A percentile compares a stretch with the other conserved stretches of the same genome.
phyloP scores from a whole-genome alignment of 2,329 filamentous ascomycete species.

The Fusarium odoratissimum region DNA sequence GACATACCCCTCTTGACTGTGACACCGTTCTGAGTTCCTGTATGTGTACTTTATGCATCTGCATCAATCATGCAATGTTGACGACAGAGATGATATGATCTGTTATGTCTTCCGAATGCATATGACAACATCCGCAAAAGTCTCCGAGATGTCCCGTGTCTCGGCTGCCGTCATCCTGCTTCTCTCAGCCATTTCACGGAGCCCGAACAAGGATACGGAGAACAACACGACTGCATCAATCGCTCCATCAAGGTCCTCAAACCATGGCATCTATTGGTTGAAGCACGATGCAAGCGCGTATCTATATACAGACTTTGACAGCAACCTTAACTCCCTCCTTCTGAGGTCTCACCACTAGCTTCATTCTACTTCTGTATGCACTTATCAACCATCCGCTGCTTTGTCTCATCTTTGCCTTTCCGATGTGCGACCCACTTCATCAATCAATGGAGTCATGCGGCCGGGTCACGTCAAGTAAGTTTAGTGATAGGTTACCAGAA shows the following conservation, averaged over 20 bases:
- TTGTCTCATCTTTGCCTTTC: neutral
- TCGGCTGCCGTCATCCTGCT: neutral
- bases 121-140: neutral
- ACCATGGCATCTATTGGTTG: accelerated
- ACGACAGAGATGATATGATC: neutral
- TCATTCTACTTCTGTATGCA: no score
- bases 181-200: no score
- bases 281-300: no score
- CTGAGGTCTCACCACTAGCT: neutral
- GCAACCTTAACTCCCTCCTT: neutral
- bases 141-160: neutral
- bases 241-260: neutral
- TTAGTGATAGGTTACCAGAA: accelerated
- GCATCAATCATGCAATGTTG: neutral
- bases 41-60: neutral
- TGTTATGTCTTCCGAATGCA: neutral
- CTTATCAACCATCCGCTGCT: accelerated
- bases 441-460: no score
- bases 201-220: neutral
- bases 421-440: no score
- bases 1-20: neutral
- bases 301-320: neutral
- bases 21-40: neutral
- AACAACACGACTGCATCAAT: accelerated
- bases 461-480: accelerated